Base-by-base conservation (phyloP, 495 filamentous ascomycete genomes). In the Hypoxylon rickii region DNA sequence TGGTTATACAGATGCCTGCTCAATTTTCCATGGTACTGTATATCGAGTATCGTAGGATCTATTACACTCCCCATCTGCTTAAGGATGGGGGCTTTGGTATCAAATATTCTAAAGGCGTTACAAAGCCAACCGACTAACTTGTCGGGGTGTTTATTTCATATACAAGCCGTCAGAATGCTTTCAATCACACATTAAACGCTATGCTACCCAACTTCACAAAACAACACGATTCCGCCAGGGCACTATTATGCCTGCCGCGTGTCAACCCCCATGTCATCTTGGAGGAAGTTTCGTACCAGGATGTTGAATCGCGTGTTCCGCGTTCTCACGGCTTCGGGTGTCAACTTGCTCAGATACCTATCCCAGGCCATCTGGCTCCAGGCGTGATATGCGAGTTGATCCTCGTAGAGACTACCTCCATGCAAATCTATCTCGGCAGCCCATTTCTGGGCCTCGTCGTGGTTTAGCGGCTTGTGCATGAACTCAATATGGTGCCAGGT, bases 331-430 rank as follows among this genome's bases (percentile, higher is more conserved):
- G 61, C 42, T 37, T 69, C 65, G 0, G 73, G 72, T 0, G 69
- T 76, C 40, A 79, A 45, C 38, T 62, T 52, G 46, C 67, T 70
- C 32, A 79, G 62, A 53, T 77, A 68, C 12, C 66, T 57, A 22
- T 76, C 68, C 68, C 68, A 75, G 0, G 76, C 69, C 63, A 75
- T 70, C 63, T 79, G 75, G 31, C 70, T 73, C 76, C 76, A 79
- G 10, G 71, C 66, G 49, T 79, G 76, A 43, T 74, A 77, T 12
- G 73, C 74, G 17, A 77, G 62, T 58, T 79, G 76, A 34, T 75
- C 69, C 29, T 65, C 64, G 36, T 73, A 76, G 33, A 79, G 49
- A 2, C 69, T 70, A 0, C 76, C 76, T 3, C 66, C 67, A 33
- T 77, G 66, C 16, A 54, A 59, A 13, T 65, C 45, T 16, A 76